Evolutionary conservation across 2,329 filamentous ascomycete genomes (phyloP).

Genomic region (Sporothrix variecibatus): DNA sequence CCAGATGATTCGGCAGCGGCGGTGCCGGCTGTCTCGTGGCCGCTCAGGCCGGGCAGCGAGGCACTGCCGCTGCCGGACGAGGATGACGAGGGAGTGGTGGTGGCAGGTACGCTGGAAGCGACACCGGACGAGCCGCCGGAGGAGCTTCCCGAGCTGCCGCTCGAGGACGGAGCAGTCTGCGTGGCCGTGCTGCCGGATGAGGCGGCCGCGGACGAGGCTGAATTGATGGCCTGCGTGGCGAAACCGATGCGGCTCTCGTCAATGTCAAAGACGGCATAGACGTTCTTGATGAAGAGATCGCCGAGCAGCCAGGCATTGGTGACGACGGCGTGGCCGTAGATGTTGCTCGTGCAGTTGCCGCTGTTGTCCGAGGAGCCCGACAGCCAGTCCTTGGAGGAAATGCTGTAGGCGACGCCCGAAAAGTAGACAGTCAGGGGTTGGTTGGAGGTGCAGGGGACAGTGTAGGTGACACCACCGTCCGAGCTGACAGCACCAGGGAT

Average conservation of each 20-base stretch:
- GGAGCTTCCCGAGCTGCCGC: background rate
- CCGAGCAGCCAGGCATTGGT: slow-evolving; percentile 74
- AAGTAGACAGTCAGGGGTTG: slow-evolving; percentile 66
- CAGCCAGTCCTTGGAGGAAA: slow-evolving; percentile 73
- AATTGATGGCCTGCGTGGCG: slow-evolving; percentile 11
- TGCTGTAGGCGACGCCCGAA: slow-evolving; percentile 64
- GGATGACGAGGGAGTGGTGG: slow-evolving; percentile 29
- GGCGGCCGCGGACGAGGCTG: background rate
- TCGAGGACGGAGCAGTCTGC: slow-evolving; percentile 6
- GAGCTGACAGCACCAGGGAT: slow-evolving; percentile 63
- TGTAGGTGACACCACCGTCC: slow-evolving; percentile 62
- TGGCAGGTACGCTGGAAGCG: slow-evolving; percentile 29
- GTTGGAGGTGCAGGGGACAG: slow-evolving; percentile 70
- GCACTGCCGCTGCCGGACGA: slow-evolving; percentile 25
- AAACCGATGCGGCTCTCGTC: slow-evolving; percentile 60
- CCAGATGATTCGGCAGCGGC: slow-evolving; percentile 33
- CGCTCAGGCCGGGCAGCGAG: slow-evolving; percentile 39
- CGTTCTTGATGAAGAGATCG: slow-evolving; percentile 85
- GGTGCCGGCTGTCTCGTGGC: slow-evolving; percentile 41
- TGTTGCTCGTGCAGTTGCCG: slow-evolving; percentile 66
- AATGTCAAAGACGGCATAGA: slow-evolving; percentile 82
- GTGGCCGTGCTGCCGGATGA: slow-evolving; percentile 4
- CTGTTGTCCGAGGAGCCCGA: slow-evolving; percentile 39
- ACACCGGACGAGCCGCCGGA: slow-evolving; percentile 15
- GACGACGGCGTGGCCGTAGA: slow-evolving; percentile 72